A percentile compares a stretch with the other conserved stretches of the same genome.
These are phyloP conservation scores for Epichloe coenophiala DNA, from an alignment of 2,329 filamentous ascomycete species.

Conservation along the genomic window DNA sequence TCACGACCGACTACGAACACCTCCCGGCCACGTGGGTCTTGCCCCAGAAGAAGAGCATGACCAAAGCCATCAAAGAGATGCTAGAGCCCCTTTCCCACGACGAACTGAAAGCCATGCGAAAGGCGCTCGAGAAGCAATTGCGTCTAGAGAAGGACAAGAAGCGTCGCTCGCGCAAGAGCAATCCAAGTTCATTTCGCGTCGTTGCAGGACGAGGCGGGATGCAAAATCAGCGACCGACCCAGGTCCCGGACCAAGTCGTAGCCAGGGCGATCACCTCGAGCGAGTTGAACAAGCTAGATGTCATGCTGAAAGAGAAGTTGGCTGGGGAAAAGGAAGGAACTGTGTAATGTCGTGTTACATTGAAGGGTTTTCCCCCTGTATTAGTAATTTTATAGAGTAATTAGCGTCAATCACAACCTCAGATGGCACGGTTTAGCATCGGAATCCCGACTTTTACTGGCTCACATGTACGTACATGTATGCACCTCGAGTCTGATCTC, in stretches of 20 bases:
- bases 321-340: not conserved
- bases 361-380: not conserved
- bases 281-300: conserved; percentile 4
- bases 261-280: conserved; percentile 1
- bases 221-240: not conserved
- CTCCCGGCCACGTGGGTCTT: conserved; percentile 14
- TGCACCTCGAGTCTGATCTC: too few relatives aligned
- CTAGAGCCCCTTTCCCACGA: conserved; percentile 17
- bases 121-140: conserved; percentile 10
- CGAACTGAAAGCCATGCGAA: conserved; percentile 16
- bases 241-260: not conserved
- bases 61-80: conserved; percentile 15
- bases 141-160: not conserved
- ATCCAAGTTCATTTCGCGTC: conserved; percentile 5
- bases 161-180: not conserved
- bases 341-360: not conserved
- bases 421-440: too few relatives aligned
- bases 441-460: too few relatives aligned
- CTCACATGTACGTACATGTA: too few relatives aligned
- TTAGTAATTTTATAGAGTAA: not conserved
- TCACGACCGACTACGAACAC: conserved; percentile 17
- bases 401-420: too few relatives aligned
- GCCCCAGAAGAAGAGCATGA: conserved; percentile 13
- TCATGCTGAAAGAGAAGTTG: conserved; percentile 1
- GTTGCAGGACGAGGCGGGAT: not conserved